Conservation (phyloP, 129 eudicot genomes). For the Flaveria linearis region DNA sequence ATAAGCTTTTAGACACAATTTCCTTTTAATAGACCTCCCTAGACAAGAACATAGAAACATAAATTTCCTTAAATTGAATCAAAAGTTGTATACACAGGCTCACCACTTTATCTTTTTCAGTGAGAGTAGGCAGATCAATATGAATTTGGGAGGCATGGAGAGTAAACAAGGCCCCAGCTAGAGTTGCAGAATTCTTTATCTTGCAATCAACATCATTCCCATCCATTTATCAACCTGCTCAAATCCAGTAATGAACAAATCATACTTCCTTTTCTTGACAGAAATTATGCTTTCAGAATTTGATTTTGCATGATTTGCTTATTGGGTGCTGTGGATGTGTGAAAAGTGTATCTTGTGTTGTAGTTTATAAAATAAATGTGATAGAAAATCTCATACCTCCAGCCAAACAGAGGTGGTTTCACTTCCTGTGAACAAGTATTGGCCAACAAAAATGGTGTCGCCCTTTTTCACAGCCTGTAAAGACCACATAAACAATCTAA, state of each 20-base stretch:
- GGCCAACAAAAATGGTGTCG: slow-evolving; percentile 93
- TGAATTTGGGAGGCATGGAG: slow-evolving; percentile 84
- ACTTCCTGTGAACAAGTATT: slow-evolving; percentile 94
- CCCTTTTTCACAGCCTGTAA: slow-evolving; percentile 91
- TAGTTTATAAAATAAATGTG: not conserved
- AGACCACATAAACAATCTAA: slow-evolving; percentile 20
- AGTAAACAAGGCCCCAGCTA: slow-evolving; percentile 79
- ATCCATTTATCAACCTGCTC: slow-evolving; percentile 72
- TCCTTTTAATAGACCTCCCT: not conserved
- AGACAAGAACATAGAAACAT: not conserved
- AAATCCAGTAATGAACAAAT: slow-evolving; percentile 31
- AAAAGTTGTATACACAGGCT: slow-evolving; percentile 3
- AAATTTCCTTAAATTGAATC: not conserved
- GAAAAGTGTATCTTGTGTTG: not conserved
- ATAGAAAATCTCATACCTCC: slow-evolving; percentile 54
- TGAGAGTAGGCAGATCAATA: slow-evolving; percentile 85
- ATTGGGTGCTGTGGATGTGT: not conserved
- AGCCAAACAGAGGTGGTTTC: slow-evolving; percentile 99
- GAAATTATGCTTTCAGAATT: slow-evolving; percentile 11
- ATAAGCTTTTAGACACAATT: not conserved
- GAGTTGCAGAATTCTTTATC: slow-evolving; percentile 84
- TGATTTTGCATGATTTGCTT: not conserved
- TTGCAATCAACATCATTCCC: slow-evolving; percentile 76
- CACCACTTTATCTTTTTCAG: slow-evolving; percentile 88
- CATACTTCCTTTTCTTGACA: slow-evolving; percentile 16